Base-by-base conservation (phyloP, 257 asterid genomes). In the Nicotiana noctiflora region DNA sequence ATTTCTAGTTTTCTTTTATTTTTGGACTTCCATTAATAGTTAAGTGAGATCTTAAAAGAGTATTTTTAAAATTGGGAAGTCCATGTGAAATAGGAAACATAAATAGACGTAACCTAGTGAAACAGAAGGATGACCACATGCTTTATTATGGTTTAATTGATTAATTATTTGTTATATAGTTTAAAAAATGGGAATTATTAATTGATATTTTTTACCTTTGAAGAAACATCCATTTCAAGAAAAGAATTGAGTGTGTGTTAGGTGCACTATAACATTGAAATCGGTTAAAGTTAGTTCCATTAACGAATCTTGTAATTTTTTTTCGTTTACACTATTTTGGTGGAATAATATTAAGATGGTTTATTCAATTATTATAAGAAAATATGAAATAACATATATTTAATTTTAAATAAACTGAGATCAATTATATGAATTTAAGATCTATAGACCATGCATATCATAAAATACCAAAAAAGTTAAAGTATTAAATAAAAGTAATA, bases 201-300 rank as follows among this genome's bases (percentile, higher is more conserved):
- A 72, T 76, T 70, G 56, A 29, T 34, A 8, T 49, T 40, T 3
- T 64, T 51, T 79, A 0, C 34, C 31, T n/a, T 37, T 15, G 18
- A 53, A 29, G 29, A 34, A 82, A 83, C 27, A 40, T 55, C 34
- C 27, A 29, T 13, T 9, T 74, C 27, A 62, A 21, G 83, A 8
- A 67, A 44, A 40, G 49, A 84, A 86, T 81, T 60, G 77, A 61
- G 46, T 82, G 81, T 75, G 83, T 18, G 79, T 86, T 89, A 80
- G 92, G 90, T 91, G 74, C 83, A 87, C 81, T 86, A 44, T 80
- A 79, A 85, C 29, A 79, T 79, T 79, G 81, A 49, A 79, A 77
- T 70, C 80, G 27, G 80, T 81, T 86, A 23, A 62, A 21, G 19
- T 31, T 46, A 34, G 82, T 81, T 40, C 44, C 84, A 57, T 19